Percentiles rank a stretch among this genome's conserved stretches.
Conservation (phyloP, 2,329 filamentous ascomycete species). For the Sphaerostilbella broomeana region DNA sequence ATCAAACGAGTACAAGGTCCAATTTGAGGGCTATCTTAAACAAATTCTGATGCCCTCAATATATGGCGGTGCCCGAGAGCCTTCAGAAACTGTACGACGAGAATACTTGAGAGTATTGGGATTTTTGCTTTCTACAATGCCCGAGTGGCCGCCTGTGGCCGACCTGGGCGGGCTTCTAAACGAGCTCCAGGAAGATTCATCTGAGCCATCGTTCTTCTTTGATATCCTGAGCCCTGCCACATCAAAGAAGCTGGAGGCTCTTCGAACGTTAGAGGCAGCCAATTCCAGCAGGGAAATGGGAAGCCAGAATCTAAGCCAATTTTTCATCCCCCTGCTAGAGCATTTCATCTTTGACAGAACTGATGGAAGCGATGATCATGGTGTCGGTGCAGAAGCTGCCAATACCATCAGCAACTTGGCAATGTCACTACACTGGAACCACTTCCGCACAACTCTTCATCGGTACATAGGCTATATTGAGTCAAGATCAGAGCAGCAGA, state of each 20-base stretch:
- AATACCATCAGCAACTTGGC: slow-evolving; percentile 69
- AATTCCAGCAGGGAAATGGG: slow-evolving; percentile 58
- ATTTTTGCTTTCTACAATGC: slow-evolving; percentile 65
- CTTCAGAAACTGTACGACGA: slow-evolving; percentile 75
- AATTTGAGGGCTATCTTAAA: slow-evolving; percentile 54
- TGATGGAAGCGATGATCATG: slow-evolving; percentile 70
- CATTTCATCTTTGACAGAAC: slow-evolving; percentile 85
- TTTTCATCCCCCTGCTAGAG: slow-evolving; percentile 86
- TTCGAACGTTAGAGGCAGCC: slow-evolving; percentile 67
- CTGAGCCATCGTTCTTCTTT: slow-evolving; percentile 73
- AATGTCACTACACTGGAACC: slow-evolving; percentile 77
- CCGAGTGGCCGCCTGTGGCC: slow-evolving; percentile 61
- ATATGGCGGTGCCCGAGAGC: slow-evolving; percentile 66
- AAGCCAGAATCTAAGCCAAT: slow-evolving; percentile 73
- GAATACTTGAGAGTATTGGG: slow-evolving; percentile 79
- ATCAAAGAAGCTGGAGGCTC: slow-evolving; percentile 74
- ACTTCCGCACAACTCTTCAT: slow-evolving; percentile 78
- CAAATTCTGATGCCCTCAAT: slow-evolving; percentile 67
- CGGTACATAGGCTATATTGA: slow-evolving; percentile 78
- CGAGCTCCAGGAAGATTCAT: slow-evolving; percentile 55
- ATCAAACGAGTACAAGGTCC: slow-evolving; percentile 28
- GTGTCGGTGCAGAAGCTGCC: slow-evolving; percentile 80
- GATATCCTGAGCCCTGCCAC: slow-evolving; percentile 89
- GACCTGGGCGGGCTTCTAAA: slow-evolving; percentile 67
- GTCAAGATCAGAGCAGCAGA: slow-evolving; percentile 75